Evolutionary conservation across 1,284 basidiomycete species (phyloP).

Genomic region (Trichosporon ovoides): DNA sequence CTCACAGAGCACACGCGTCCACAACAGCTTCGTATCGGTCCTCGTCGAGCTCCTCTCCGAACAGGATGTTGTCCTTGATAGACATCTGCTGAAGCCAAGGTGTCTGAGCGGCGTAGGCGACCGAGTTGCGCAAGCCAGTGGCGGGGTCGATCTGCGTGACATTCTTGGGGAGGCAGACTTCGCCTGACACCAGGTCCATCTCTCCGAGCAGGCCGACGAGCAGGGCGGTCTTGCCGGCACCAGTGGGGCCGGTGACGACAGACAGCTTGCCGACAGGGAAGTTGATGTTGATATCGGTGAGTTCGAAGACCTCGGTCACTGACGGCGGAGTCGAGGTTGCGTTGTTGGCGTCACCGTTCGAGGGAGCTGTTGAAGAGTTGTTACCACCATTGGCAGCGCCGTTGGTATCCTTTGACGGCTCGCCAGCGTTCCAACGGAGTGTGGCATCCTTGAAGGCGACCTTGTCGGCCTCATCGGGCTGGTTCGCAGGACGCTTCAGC

Average conservation of each 20-base stretch:
- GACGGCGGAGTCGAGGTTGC: background rate
- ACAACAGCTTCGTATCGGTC: conserved; percentile 66
- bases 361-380: too few relatives aligned
- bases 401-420: conserved; percentile 29
- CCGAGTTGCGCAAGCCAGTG: conserved; percentile 62
- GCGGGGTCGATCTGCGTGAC: conserved; percentile 56
- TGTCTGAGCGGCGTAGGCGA: conserved; percentile 78
- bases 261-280: conserved; percentile 67
- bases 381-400: too few relatives aligned
- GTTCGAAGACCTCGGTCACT: conserved; percentile 53
- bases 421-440: conserved; percentile 62
- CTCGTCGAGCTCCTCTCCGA: conserved; percentile 63
- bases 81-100: conserved; percentile 68
- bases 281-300: conserved; percentile 59
- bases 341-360: background rate
- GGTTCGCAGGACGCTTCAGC: conserved; percentile 51
- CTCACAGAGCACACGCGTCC: conserved; percentile 69
- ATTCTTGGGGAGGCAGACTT: conserved; percentile 62
- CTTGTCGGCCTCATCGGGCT: conserved; percentile 42
- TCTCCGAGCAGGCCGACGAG: conserved; percentile 51
- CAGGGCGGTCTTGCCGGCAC: conserved; percentile 58
- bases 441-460: conserved; percentile 62
- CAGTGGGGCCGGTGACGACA: conserved; percentile 69
- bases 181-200: conserved; percentile 61
- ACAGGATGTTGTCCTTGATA: conserved; percentile 59